Evolutionary conservation across 495 filamentous ascomycete species (phyloP).

Genomic region (Xylona heveae): DNA sequence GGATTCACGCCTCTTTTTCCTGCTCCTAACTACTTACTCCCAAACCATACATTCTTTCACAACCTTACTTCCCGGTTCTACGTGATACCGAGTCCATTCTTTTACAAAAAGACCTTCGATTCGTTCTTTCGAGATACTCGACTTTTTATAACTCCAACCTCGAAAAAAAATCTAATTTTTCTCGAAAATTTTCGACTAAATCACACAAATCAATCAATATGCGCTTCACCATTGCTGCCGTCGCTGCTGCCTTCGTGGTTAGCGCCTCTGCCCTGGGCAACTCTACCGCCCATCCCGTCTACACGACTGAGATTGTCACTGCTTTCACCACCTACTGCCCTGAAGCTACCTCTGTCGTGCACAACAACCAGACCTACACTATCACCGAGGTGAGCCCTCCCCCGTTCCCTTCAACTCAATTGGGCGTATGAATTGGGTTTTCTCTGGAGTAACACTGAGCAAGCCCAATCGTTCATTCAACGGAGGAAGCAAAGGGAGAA

Average conservation of each 20-base stretch:
- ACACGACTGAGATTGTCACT: constrained; percentile 10
- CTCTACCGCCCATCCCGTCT: constrained; percentile 2
- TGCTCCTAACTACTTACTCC: too few relatives aligned
- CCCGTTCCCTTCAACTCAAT: too few relatives aligned
- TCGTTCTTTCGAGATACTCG: too few relatives aligned
- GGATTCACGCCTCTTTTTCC: too few relatives aligned
- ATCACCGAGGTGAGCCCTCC: constrained; percentile 7
- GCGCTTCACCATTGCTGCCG: constrained; percentile 4
- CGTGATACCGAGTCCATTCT: background rate
- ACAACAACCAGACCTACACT: constrained; percentile 8
- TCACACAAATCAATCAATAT: constrained; percentile 6
- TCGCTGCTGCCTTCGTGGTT: constrained; percentile 5
- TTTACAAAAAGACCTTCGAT: background rate
- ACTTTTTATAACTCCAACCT: too few relatives aligned
- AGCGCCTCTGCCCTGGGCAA: constrained; percentile 2
- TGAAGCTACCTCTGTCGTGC: constrained; percentile 6
- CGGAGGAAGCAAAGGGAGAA: too few relatives aligned
- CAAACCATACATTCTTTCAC: too few relatives aligned
- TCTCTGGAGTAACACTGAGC: too few relatives aligned
- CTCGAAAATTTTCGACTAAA: too few relatives aligned
- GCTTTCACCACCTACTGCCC: constrained; percentile 11
- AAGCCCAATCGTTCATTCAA: too few relatives aligned
- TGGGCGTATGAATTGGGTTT: too few relatives aligned
- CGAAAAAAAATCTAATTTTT: constrained; percentile 1
- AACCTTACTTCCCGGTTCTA: too few relatives aligned